These are phyloP conservation scores for Hydnomerulius pinastri DNA, from an alignment of 768 basidiomycete species.

Conservation along the genomic window DNA sequence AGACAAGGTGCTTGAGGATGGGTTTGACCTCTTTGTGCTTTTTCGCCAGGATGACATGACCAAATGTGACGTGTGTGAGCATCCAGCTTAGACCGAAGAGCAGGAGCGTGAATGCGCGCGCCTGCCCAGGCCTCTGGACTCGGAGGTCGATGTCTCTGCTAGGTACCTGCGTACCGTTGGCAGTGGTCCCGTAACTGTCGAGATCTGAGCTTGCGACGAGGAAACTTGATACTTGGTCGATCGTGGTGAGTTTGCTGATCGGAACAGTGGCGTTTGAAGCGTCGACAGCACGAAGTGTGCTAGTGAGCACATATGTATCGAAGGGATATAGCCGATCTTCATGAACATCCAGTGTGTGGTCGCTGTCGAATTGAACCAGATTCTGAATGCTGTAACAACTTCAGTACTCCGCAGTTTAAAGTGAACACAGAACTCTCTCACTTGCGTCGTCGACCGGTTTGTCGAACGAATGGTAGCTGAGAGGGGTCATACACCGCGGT, in stretches of 20 bases:
- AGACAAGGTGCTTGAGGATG: slow-evolving; percentile 41
- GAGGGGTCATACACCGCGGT: slow-evolving; percentile 47
- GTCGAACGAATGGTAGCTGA: slow-evolving; percentile 44
- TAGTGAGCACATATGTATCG: slow-evolving; percentile 53
- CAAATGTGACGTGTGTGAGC: slow-evolving; percentile 53
- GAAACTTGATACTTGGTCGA: slow-evolving; percentile 50
- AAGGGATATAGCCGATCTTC: slow-evolving; percentile 57
- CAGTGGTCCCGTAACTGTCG: slow-evolving; percentile 34
- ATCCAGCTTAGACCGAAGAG: slow-evolving; percentile 54
- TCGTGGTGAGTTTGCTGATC: slow-evolving; percentile 44
- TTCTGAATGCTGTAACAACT: slow-evolving; percentile 47
- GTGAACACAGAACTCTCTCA: slow-evolving; percentile 17
- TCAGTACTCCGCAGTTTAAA: not conserved
- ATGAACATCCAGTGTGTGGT: slow-evolving; percentile 57
- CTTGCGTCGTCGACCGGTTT: slow-evolving; percentile 45
- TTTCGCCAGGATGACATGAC: slow-evolving; percentile 46
- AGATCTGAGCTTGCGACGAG: slow-evolving; percentile 41
- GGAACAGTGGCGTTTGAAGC: slow-evolving; percentile 39
- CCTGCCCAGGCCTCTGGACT: slow-evolving; percentile 46
- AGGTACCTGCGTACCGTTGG: slow-evolving; percentile 18
- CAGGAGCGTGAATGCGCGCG: slow-evolving; percentile 45
- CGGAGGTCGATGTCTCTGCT: slow-evolving; percentile 48
- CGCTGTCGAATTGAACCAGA: slow-evolving; percentile 57
- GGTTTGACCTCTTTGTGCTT: slow-evolving; percentile 31
- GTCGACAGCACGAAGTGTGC: slow-evolving; percentile 45